These are phyloP conservation scores for Colletotrichum euphorbiae DNA, from an alignment of 2,329 filamentous ascomycete species.

Conservation along the genomic window DNA sequence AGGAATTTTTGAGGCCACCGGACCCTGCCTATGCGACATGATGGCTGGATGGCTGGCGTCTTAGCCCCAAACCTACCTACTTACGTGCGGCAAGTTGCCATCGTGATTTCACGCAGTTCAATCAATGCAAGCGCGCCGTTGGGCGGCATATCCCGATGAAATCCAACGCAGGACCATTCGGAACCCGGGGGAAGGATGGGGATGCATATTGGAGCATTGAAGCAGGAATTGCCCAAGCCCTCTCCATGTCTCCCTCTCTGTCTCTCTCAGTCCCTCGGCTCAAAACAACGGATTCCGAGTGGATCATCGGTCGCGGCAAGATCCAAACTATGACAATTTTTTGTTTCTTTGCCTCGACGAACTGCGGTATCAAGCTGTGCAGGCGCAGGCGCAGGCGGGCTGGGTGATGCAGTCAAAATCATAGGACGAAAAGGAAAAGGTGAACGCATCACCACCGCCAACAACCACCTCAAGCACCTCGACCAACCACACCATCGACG, in stretches of 20 bases:
- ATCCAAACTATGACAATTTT: not conserved
- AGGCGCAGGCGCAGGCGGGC: not conserved
- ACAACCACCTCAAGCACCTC: not conserved
- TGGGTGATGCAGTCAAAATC: not conserved
- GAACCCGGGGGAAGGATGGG: not conserved
- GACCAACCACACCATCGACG: not conserved
- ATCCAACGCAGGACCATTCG: not conserved
- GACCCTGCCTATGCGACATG: not conserved
- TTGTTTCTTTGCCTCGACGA: constrained; percentile 12
- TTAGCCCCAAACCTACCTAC: not conserved
- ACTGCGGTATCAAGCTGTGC: constrained; percentile 1
- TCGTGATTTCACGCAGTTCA: not conserved
- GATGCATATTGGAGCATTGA: no score
- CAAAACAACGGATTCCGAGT: not conserved
- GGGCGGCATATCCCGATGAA: constrained; percentile 10
- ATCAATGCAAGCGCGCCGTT: not conserved
- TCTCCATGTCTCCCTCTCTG: no score
- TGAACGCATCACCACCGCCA: constrained; percentile 19
- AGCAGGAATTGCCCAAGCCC: no score
- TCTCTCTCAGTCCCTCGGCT: no score
- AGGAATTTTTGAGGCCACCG: not conserved
- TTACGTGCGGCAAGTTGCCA: not conserved
- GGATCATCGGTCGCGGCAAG: not conserved
- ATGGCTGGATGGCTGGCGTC: not conserved
- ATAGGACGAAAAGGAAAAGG: not conserved